A percentile compares a stretch with the other conserved stretches of the same genome.
Evolutionary conservation across 2,329 filamentous ascomycete genomes (phyloP).

Genomic region (Pleurostoma richardsiae): DNA sequence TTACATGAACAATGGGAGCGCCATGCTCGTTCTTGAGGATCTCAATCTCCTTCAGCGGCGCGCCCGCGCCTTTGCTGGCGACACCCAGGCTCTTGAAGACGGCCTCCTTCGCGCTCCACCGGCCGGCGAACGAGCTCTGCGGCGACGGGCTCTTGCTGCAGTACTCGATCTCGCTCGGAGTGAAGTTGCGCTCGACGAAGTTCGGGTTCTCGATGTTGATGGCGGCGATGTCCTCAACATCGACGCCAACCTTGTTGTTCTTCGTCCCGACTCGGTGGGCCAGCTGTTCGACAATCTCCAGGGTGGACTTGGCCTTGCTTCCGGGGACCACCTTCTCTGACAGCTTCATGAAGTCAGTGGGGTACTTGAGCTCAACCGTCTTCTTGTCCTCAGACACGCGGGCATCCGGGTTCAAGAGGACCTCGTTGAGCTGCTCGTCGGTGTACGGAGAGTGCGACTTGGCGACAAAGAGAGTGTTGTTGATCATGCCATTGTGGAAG

Average conservation of each 20-base stretch:
- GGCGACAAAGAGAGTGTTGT: slow-evolving; percentile 95
- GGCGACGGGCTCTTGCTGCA: slow-evolving; percentile 75
- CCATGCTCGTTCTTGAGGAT: slow-evolving; percentile 77
- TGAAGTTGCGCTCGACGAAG: slow-evolving; percentile 95
- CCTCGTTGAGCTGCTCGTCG: slow-evolving; percentile 76
- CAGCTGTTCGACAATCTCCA: slow-evolving; percentile 72
- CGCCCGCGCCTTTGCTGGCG: slow-evolving; percentile 79
- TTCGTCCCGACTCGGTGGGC: slow-evolving; percentile 58
- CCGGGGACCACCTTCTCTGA: slow-evolving; percentile 47
- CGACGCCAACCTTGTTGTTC: slow-evolving; percentile 83
- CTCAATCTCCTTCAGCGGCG: slow-evolving; percentile 91
- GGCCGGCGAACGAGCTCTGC: slow-evolving; percentile 86
- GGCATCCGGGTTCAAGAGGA: slow-evolving; percentile 91
- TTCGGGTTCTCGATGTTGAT: slow-evolving; percentile 93
- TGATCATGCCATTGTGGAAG: slow-evolving; percentile 98
- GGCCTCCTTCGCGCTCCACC: slow-evolving; percentile 97
- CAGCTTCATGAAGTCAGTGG: slow-evolving; percentile 62
- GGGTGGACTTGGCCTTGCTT: slow-evolving; percentile 55
- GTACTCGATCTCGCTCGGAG: slow-evolving; percentile 75
- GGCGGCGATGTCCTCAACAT: slow-evolving; percentile 82
- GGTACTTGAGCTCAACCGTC: slow-evolving; percentile 70
- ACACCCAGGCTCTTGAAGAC: slow-evolving; percentile 97
- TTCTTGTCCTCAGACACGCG: slow-evolving; percentile 86
- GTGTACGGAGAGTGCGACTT: slow-evolving; percentile 89
- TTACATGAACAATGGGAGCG: slow-evolving; percentile 79